phyloP scores from a whole-genome alignment of 257 asterid species.

The Phtheirospermum japonicum region DNA sequence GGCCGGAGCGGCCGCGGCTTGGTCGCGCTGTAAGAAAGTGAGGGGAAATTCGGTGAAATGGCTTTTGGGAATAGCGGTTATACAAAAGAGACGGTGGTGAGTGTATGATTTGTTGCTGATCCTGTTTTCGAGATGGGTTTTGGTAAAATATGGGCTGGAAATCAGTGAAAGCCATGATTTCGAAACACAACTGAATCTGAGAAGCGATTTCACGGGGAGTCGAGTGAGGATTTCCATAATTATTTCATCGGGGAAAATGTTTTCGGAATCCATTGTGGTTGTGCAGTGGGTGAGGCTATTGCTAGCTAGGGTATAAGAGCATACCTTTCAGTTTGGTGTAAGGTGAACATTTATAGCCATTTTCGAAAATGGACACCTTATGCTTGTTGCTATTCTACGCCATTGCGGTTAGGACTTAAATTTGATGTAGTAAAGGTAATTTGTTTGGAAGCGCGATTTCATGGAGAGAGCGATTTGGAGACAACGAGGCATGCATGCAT shows the following conservation, averaged over 20 bases:
- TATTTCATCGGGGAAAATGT: conserved; percentile 17
- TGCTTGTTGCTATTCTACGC: conserved; percentile 9
- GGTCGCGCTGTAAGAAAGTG: conserved; percentile 3
- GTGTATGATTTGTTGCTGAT: conserved; percentile 1
- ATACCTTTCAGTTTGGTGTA: not conserved
- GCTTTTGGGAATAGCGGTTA: not conserved
- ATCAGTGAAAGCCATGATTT: conserved; percentile 14
- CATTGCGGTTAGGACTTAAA: conserved; percentile 4
- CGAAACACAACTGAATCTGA: conserved; percentile 17
- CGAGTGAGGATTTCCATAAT: conserved; percentile 14
- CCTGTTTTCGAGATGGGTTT: conserved; percentile 1
- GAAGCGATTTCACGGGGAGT: conserved; percentile 19
- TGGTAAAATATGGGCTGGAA: conserved; percentile 11
- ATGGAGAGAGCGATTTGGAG: not conserved
- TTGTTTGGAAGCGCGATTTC: conserved; percentile 1
- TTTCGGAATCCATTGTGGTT: conserved; percentile 13
- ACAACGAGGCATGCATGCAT: not conserved
- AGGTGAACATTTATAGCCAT: conserved; percentile 14
- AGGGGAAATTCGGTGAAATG: conserved; percentile 18
- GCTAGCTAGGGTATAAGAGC: not conserved
- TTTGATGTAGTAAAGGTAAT: not conserved
- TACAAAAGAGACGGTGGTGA: conserved; percentile 10
- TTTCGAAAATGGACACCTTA: not conserved
- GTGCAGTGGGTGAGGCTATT: not conserved
- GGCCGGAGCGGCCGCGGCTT: not conserved